Evolutionary conservation across 495 filamentous ascomycete genomes (phyloP).

Genomic region (Penicillium riverlandense): DNA sequence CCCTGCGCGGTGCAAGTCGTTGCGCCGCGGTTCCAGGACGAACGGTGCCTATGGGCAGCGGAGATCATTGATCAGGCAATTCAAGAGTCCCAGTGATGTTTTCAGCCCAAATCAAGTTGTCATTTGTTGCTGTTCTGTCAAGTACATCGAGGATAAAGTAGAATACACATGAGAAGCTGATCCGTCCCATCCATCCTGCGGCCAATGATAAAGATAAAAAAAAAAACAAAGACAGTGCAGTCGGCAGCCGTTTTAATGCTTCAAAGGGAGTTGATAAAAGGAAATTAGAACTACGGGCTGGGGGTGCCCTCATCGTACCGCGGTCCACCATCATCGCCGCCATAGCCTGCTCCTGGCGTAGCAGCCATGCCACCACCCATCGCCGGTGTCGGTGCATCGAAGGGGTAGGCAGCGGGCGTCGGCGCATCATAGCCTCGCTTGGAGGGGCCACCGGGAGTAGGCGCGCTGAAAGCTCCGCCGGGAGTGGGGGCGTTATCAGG

Average conservation of each 20-base stretch:
- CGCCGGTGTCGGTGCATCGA: constrained; percentile 71
- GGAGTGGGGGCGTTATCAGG: constrained; percentile 58
- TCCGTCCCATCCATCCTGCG: not conserved
- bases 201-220: constrained; percentile 4
- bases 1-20: constrained; percentile 35
- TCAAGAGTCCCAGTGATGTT: not conserved
- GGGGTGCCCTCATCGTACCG: constrained; percentile 50
- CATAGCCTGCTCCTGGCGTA: constrained; percentile 65
- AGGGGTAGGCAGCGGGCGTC: constrained; percentile 46
- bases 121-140: constrained; percentile 12
- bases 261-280: constrained; percentile 2
- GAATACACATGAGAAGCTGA: constrained; percentile 19
- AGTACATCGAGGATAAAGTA: constrained; percentile 16
- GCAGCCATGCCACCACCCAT: constrained; percentile 55
- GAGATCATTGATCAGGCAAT: constrained; percentile 26
- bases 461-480: constrained; percentile 52
- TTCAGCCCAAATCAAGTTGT: constrained; percentile 3
- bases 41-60: constrained; percentile 31
- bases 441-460: constrained; percentile 43
- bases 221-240: constrained; percentile 2
- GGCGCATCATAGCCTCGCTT: constrained; percentile 47
- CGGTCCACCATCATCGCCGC: constrained; percentile 51
- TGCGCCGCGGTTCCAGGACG: constrained; percentile 33
- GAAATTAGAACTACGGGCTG: constrained; percentile 28
- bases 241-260: constrained; percentile 3